Evolutionary conservation across 768 basidiomycete genomes (phyloP).

Genomic region (Kwoniella dendrophila): DNA sequence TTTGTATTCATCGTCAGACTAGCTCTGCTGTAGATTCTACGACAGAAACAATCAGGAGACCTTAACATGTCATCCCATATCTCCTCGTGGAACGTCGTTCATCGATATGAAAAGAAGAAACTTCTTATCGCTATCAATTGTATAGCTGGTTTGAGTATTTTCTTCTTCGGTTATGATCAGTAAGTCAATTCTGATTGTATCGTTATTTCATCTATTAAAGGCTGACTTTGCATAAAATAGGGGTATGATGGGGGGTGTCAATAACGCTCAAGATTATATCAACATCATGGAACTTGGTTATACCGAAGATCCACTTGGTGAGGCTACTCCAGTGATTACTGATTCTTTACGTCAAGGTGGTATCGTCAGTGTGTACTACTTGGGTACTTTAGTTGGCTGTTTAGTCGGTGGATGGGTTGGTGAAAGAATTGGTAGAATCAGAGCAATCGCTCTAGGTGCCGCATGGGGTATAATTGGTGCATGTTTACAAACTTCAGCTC

Average conservation of each 20-base stretch:
- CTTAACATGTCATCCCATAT: too few relatives aligned
- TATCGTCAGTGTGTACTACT: slow-evolving; percentile 43
- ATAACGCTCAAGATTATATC: too few relatives aligned
- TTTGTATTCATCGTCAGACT: too few relatives aligned
- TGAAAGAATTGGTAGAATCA: slow-evolving; percentile 35
- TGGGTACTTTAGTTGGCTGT: slow-evolving; percentile 37
- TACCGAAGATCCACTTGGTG: slow-evolving; percentile 5
- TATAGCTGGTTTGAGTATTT: slow-evolving; percentile 29
- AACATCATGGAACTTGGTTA: slow-evolving; percentile 33
- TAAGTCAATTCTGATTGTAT: slow-evolving; percentile 23
- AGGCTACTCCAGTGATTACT: slow-evolving; percentile 15
- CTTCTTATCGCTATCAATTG: slow-evolving; percentile 28
- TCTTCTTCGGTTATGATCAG: slow-evolving; percentile 39
- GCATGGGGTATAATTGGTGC: slow-evolving; percentile 41
- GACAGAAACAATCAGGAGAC: too few relatives aligned
- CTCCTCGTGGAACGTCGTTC: too few relatives aligned
- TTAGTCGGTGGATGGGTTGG: slow-evolving; percentile 38
- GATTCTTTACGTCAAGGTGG: too few relatives aligned
- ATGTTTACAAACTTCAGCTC: slow-evolving; percentile 31
- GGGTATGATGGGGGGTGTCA: too few relatives aligned
- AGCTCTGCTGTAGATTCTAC: too few relatives aligned
- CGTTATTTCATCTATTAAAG: slow-evolving; percentile 32
- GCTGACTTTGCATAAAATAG: too few relatives aligned
- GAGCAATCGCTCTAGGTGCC: slow-evolving; percentile 35
- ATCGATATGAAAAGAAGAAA: slow-evolving; percentile 7